A percentile compares a stretch with the other conserved stretches of the same genome.
Evolutionary conservation across 768 basidiomycete species (phyloP).

Genomic region (Suillus bovinus): DNA sequence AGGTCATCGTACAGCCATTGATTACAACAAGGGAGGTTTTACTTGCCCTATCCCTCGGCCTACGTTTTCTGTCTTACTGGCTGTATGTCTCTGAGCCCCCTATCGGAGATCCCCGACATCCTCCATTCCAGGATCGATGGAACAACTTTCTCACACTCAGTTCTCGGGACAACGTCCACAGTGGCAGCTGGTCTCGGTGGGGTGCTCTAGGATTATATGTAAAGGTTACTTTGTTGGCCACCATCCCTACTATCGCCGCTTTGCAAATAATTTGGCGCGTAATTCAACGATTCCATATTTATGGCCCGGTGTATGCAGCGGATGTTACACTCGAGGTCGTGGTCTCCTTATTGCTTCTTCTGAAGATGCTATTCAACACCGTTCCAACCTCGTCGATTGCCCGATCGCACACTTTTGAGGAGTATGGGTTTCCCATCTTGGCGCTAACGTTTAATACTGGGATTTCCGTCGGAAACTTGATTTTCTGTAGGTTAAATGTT

Average conservation of each 20-base stretch:
- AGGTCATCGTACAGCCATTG: constrained; percentile 33
- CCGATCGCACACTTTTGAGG: constrained; percentile 44
- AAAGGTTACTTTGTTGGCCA: constrained; percentile 49
- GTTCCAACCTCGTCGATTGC: constrained; percentile 38
- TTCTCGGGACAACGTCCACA: constrained; percentile 38
- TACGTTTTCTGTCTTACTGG: constrained; percentile 72
- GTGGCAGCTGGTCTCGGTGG: constrained; percentile 68
- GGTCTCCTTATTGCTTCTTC: constrained; percentile 55
- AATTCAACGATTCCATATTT: constrained; percentile 34
- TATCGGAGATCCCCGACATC: constrained; percentile 32
- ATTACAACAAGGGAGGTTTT: constrained; percentile 58
- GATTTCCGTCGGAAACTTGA: constrained; percentile 56
- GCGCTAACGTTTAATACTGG: constrained; percentile 53
- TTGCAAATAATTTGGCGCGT: constrained; percentile 70
- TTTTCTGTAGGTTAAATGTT: constrained; percentile 49
- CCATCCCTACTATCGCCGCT: constrained; percentile 46
- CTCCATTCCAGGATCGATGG: constrained; percentile 11
- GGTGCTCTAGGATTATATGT: constrained; percentile 53
- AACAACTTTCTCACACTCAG: constrained; percentile 20
- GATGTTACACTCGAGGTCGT: constrained; percentile 61
- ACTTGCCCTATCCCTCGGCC: constrained; percentile 55
- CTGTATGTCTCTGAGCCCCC: constrained; percentile 59
- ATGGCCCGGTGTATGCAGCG: constrained; percentile 54
- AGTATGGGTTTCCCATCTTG: constrained; percentile 50
- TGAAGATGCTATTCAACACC: constrained; percentile 63